phyloP scores from a whole-genome alignment of 768 basidiomycete genomes.

The Lepiota brunneoincarnata region DNA sequence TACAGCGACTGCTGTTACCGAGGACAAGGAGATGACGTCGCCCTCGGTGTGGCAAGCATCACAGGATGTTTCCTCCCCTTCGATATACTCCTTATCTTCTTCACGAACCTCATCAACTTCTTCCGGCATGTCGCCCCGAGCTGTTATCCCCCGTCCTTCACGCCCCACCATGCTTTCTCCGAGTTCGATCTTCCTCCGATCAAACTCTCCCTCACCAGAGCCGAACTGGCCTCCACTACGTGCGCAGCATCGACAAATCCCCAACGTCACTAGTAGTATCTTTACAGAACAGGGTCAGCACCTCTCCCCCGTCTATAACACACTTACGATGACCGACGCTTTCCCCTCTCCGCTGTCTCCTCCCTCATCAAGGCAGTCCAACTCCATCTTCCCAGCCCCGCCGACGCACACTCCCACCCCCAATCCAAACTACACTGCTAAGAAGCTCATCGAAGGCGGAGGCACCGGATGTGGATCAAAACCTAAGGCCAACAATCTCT shows the following conservation, averaged over 20 bases:
- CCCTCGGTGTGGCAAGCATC: conserved; percentile 47
- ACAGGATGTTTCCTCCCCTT: conserved; percentile 41
- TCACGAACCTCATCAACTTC: conserved; percentile 29
- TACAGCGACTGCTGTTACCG: conserved; percentile 35
- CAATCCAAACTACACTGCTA: conserved; percentile 15
- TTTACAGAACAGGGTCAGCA: conserved; percentile 39
- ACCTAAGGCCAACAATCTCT: conserved; percentile 33
- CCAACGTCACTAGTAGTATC: conserved; percentile 18
- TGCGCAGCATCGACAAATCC: conserved; percentile 22
- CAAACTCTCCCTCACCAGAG: conserved; percentile 18
- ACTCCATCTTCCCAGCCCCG: conserved; percentile 15
- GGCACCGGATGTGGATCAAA: conserved; percentile 11
- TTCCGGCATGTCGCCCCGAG: conserved; percentile 29
- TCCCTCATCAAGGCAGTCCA: conserved; percentile 32
- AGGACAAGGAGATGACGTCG: conserved; percentile 55
- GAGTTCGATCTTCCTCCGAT: conserved; percentile 23
- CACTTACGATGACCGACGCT: conserved; percentile 35
- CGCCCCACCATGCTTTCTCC: conserved; percentile 34
- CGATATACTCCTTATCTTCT: conserved; percentile 42
- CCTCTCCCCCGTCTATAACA: conserved; percentile 36
- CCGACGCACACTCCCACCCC: conserved; percentile 12
- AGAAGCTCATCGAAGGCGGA: conserved; percentile 16
- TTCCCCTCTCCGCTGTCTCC: conserved; percentile 17
- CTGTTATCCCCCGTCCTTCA: conserved; percentile 6
- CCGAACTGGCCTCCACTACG: conserved; percentile 28